These are phyloP conservation scores for Bacterosira constricta DNA, from an alignment of 108 stramenopile species.

Conservation along the genomic window DNA sequence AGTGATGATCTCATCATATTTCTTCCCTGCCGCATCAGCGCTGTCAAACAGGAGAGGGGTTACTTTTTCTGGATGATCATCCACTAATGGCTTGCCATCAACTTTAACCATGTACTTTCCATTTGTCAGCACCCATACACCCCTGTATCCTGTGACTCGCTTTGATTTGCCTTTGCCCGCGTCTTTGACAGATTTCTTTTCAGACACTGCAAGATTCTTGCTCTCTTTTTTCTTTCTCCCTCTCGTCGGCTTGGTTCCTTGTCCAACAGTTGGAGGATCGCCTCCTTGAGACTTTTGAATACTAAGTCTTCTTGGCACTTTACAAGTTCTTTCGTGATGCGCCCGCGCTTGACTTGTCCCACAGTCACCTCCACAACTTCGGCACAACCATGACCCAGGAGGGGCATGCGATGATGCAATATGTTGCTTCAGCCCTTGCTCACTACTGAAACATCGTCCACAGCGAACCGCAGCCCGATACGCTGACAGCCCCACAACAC, in stretches of 20 bases:
- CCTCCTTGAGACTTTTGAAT: not conserved
- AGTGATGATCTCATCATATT: constrained; percentile 60
- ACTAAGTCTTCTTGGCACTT: constrained; percentile 12
- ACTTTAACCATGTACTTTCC: constrained; percentile 84
- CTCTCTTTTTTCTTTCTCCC: constrained; percentile 52
- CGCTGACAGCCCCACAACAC: constrained; percentile 67
- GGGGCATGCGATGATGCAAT: constrained; percentile 78
- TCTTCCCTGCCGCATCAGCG: constrained; percentile 70
- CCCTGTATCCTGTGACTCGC: constrained; percentile 70
- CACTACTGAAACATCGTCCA: constrained; percentile 78
- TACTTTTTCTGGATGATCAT: constrained; percentile 7
- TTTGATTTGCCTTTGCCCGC: constrained; percentile 68
- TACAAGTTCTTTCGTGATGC: constrained; percentile 84
- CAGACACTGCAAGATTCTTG: constrained; percentile 30
- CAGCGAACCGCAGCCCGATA: constrained; percentile 76
- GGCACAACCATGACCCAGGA: constrained; percentile 88
- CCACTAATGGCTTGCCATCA: constrained; percentile 42
- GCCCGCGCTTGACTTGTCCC: constrained; percentile 79
- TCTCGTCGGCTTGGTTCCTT: constrained; percentile 30
- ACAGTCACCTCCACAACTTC: constrained; percentile 81
- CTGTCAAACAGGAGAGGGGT: constrained; percentile 59
- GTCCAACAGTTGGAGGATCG: constrained; percentile 38
- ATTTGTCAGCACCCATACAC: constrained; percentile 69
- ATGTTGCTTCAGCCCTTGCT: constrained; percentile 82
- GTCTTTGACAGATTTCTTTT: constrained; percentile 55